Conservation (phyloP, 306 rosid species). For the Cucurbita maxima region DNA sequence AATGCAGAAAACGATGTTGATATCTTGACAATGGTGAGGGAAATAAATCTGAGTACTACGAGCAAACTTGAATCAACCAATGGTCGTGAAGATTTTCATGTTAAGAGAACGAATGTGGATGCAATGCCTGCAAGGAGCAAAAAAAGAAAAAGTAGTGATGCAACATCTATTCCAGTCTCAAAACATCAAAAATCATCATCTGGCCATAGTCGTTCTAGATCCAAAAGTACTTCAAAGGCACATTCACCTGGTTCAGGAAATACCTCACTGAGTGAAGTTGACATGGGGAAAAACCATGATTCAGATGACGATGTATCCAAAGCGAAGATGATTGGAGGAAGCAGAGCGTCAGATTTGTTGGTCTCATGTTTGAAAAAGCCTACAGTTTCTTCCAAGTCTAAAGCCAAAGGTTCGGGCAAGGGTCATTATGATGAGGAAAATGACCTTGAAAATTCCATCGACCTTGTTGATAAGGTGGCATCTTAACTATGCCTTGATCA, state of each 20-base stretch:
- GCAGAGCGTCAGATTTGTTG: constrained; percentile 31
- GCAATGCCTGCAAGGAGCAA: constrained; percentile 16
- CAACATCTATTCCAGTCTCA: constrained; percentile 33
- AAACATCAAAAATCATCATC: constrained; percentile 48
- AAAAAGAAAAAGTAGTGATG: constrained; percentile 47
- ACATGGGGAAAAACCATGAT: constrained; percentile 23
- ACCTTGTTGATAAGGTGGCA: constrained; percentile 33
- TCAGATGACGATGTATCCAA: constrained; percentile 18
- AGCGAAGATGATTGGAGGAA: constrained; percentile 31
- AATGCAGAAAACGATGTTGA: constrained; percentile 47
- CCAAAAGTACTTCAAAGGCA: constrained; percentile 29
- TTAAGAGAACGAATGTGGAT: constrained; percentile 25
- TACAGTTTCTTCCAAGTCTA: constrained; percentile 27
- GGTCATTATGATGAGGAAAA: constrained; percentile 24
- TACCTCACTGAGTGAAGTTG: constrained; percentile 16
- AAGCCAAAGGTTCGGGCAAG: constrained; percentile 29
- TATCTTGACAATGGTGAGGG: constrained; percentile 54
- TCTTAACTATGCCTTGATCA: neutral
- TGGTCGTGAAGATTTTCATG: constrained; percentile 46
- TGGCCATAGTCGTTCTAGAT: constrained; percentile 27
- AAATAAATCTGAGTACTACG: constrained; percentile 47
- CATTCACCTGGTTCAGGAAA: constrained; percentile 23
- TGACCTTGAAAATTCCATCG: constrained; percentile 32
- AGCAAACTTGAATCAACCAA: constrained; percentile 55
- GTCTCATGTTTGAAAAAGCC: constrained; percentile 29